Conservation (phyloP, 148 eudicot genomes). For the Limonium bicolor region DNA sequence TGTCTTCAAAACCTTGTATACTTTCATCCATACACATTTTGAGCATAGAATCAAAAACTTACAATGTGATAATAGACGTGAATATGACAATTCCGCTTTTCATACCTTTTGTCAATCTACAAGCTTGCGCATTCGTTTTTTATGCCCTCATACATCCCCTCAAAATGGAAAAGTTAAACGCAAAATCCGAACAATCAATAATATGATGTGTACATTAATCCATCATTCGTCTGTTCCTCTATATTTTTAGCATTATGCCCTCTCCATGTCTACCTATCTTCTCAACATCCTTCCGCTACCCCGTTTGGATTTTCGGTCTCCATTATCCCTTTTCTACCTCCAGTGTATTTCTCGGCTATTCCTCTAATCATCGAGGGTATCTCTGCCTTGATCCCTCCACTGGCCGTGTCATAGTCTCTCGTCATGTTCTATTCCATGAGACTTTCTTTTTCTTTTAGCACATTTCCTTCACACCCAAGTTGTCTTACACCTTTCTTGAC, state of each 20-base stretch:
- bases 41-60: constrained; percentile 1
- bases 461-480: too few species aligned
- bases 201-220: constrained; percentile 8
- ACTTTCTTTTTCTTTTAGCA: too few species aligned
- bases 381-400: background rate
- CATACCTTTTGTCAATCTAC: background rate
- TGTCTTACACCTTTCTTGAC: too few species aligned
- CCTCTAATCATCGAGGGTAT: background rate
- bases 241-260: too few species aligned
- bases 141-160: constrained; percentile 12
- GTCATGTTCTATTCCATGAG: background rate
- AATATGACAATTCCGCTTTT: background rate
- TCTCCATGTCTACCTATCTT: constrained; percentile 7
- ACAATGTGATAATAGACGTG: constrained; percentile 11
- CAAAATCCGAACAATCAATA: constrained; percentile 8
- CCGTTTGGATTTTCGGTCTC: background rate
- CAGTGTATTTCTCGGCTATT: background rate
- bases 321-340: background rate
- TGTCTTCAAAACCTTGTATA: background rate
- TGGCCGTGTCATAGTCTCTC: background rate
- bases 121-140: constrained; percentile 1
- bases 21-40: constrained; percentile 6
- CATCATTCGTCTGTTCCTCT: constrained; percentile 6
- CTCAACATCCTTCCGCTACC: constrained; percentile 6
- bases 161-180: constrained; percentile 14